These are phyloP conservation scores for Mortierella polycephala DNA, from an alignment of 371 early-diverging fungal genomes.

Conservation along the genomic window DNA sequence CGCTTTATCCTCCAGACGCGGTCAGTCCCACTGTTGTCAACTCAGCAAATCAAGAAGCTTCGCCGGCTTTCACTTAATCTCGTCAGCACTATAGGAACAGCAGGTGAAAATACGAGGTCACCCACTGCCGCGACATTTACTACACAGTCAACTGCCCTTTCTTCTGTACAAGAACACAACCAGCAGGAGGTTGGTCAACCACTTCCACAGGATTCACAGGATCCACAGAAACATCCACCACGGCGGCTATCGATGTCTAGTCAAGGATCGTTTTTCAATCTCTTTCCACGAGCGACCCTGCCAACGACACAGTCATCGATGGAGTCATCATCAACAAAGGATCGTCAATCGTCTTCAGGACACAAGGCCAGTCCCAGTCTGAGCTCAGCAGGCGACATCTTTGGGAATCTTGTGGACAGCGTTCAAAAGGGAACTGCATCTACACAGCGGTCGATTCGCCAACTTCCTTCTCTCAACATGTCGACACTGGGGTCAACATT, in stretches of 20 bases:
- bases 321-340: background rate
- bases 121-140: background rate
- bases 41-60: slow-evolving; percentile 50
- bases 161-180: slow-evolving; percentile 12
- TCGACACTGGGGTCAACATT: slow-evolving; percentile 15
- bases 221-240: background rate
- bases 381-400: slow-evolving; percentile 36
- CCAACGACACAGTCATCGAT: slow-evolving; percentile 9
- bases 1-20: slow-evolving; percentile 50
- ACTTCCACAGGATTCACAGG: background rate
- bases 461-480: slow-evolving; percentile 37
- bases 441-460: slow-evolving; percentile 24
- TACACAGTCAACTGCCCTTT: slow-evolving; percentile 1
- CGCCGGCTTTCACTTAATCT: slow-evolving; percentile 39
- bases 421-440: slow-evolving; percentile 34
- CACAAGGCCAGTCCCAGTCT: slow-evolving; percentile 27
- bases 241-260: slow-evolving; percentile 4
- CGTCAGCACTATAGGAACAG: slow-evolving; percentile 31
- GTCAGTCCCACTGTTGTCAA: slow-evolving; percentile 32
- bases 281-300: slow-evolving; percentile 26
- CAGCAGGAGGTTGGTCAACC: slow-evolving; percentile 4
- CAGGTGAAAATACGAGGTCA: background rate
- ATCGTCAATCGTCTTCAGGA: slow-evolving; percentile 13
- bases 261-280: slow-evolving; percentile 12
- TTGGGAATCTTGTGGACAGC: slow-evolving; percentile 33